Percentiles rank a stretch among this genome's conserved stretches.
Evolutionary conservation across 192 early-diverging fungal species (phyloP).

Genomic region (Podochytrium sp.): DNA sequence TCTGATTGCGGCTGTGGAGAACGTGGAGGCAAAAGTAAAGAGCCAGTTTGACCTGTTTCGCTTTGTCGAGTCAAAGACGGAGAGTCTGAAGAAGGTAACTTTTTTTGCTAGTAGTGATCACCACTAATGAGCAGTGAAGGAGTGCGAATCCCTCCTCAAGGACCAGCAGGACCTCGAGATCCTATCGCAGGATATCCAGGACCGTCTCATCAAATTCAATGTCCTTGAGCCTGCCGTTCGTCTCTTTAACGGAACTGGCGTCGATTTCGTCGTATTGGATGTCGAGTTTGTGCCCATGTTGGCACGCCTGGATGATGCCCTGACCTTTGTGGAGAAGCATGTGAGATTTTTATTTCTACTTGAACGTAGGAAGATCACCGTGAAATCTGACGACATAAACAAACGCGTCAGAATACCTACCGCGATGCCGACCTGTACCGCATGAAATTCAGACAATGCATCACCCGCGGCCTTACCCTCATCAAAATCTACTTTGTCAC

Average conservation of each 20-base stretch:
- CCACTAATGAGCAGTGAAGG: conserved; percentile 12
- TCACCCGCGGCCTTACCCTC: conserved; percentile 89
- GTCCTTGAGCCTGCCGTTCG: conserved; percentile 81
- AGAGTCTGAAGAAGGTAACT: conserved; percentile 63
- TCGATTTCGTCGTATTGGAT: conserved; percentile 81
- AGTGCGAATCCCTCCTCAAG: conserved; percentile 77
- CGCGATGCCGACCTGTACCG: conserved; percentile 90
- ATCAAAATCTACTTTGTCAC: conserved; percentile 90
- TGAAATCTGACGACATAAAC: neutral
- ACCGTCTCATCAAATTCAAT: conserved; percentile 78
- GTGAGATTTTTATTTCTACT: conserved; percentile 49
- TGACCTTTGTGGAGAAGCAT: conserved; percentile 75
- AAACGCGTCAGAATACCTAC: conserved; percentile 59
- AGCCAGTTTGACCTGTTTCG: conserved; percentile 70
- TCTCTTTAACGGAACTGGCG: conserved; percentile 70
- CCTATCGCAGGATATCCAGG: conserved; percentile 60
- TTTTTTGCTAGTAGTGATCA: neutral
- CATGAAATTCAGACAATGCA: conserved; percentile 92
- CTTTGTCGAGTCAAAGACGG: conserved; percentile 80
- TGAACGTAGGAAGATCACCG: neutral
- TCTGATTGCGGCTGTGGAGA: conserved; percentile 65
- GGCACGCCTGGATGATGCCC: conserved; percentile 73
- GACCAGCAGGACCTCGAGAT: conserved; percentile 68
- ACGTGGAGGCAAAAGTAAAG: conserved; percentile 60
- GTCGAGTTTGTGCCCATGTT: conserved; percentile 81